phyloP scores from a whole-genome alignment of 2,329 filamentous ascomycete genomes.

The Polytolypa hystricis region DNA sequence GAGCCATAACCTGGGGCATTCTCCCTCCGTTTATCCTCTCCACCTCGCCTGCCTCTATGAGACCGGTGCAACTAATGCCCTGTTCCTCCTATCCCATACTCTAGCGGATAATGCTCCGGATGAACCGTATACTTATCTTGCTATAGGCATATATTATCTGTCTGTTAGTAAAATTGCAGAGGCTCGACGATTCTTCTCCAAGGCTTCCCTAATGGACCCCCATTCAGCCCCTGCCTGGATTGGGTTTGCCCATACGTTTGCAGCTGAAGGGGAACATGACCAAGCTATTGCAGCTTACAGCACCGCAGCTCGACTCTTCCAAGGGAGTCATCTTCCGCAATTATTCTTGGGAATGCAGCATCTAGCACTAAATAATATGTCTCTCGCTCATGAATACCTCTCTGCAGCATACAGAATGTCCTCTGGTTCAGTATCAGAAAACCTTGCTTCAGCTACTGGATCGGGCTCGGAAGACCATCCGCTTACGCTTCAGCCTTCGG shows the following conservation, averaged over 20 bases:
- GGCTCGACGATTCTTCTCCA: constrained; percentile 90
- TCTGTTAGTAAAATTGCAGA: constrained; percentile 81
- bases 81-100: constrained; percentile 88
- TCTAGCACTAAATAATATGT: constrained; percentile 88
- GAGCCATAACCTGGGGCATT: constrained; percentile 32
- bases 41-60: constrained; percentile 88
- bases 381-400: constrained; percentile 84
- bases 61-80: constrained; percentile 70
- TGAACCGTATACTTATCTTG: constrained; percentile 85
- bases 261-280: constrained; percentile 93
- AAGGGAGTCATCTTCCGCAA: constrained; percentile 91
- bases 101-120: constrained; percentile 84
- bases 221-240: constrained; percentile 98
- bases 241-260: constrained; percentile 96
- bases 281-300: constrained; percentile 97
- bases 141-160: constrained; percentile 91
- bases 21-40: constrained; percentile 61
- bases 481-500: constrained; percentile 19
- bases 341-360: constrained; percentile 98
- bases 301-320: constrained; percentile 86
- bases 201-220: constrained; percentile 93
- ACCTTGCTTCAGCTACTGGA: constrained; percentile 16
- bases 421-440: constrained; percentile 27
- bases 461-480: constrained; percentile 48
- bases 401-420: constrained; percentile 66